Percentiles rank a stretch among this genome's conserved stretches.
Conservation (phyloP, 225 moss, liverwort and hornwort genomes). For the Sphagnum tenellum region DNA sequence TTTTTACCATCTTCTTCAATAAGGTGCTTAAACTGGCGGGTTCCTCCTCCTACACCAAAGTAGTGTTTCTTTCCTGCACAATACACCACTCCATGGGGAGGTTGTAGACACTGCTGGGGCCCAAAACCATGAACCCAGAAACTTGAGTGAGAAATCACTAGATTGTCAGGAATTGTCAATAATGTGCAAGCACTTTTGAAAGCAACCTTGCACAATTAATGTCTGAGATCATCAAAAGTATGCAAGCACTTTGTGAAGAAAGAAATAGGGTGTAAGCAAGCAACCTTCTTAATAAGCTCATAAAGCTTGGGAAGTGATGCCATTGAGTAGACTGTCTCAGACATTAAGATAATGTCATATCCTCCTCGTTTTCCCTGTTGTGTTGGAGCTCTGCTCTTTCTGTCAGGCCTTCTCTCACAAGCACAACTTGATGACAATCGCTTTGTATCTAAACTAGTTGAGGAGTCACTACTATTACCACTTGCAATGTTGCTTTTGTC, state of each 20-base stretch:
- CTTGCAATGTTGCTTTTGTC: too few species aligned
- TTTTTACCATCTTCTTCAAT: slow-evolving; percentile 73
- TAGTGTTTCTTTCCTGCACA: slow-evolving; percentile 96
- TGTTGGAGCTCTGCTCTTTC: slow-evolving; percentile 17
- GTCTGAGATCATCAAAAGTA: too few species aligned
- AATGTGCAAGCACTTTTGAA: too few species aligned
- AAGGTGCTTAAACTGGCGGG: slow-evolving; percentile 75
- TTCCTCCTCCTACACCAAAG: slow-evolving; percentile 73
- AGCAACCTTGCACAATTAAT: too few species aligned
- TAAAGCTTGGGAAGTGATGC: slow-evolving; percentile 84
- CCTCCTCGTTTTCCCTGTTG: slow-evolving; percentile 45
- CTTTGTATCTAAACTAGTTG: too few species aligned
- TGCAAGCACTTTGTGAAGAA: too few species aligned
- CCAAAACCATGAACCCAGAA: too few species aligned
- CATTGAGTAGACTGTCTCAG: slow-evolving; percentile 91
- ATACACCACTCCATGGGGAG: slow-evolving; percentile 89
- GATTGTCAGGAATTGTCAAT: too few species aligned
- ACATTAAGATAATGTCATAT: slow-evolving; percentile 94
- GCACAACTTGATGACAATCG: slow-evolving; percentile 66
- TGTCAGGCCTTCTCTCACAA: slow-evolving; percentile 68
- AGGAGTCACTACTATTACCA: too few species aligned
- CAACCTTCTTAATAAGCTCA: slow-evolving; percentile 75
- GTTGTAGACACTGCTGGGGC: slow-evolving; percentile 62
- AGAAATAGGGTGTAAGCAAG: too few species aligned
- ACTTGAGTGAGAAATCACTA: too few species aligned